Percentiles rank a stretch among this genome's conserved stretches.
phyloP scores from a whole-genome alignment of 2,329 filamentous ascomycete species.

The Cytospora chrysosperma region DNA sequence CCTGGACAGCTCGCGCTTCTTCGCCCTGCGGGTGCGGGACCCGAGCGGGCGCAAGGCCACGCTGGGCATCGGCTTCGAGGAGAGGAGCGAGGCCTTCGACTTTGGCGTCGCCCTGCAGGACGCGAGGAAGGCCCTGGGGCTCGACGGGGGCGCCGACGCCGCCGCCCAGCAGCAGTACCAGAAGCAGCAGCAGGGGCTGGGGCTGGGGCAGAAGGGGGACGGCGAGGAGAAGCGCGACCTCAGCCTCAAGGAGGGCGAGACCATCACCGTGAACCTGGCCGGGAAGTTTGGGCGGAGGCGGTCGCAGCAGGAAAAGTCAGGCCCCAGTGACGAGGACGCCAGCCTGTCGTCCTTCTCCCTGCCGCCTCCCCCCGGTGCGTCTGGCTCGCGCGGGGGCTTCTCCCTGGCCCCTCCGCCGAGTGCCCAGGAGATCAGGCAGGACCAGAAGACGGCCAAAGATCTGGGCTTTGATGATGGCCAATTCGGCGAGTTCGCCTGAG shows the following conservation, averaged over 20 bases:
- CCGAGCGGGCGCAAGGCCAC: constrained; percentile 73
- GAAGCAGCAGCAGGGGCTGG: no score
- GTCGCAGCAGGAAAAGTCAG: constrained; percentile 29
- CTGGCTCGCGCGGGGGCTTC: constrained; percentile 35
- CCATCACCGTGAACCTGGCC: constrained; percentile 77
- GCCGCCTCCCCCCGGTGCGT: constrained; percentile 62
- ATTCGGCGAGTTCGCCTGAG: constrained; percentile 75
- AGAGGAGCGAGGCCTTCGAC: constrained; percentile 82
- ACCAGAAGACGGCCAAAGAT: constrained; percentile 59
- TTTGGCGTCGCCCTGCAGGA: constrained; percentile 80
- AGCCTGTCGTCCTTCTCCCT: constrained; percentile 65
- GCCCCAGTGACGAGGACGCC: constrained; percentile 34
- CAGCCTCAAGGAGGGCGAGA: constrained; percentile 86
- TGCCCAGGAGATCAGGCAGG: constrained; percentile 59
- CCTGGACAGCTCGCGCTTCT: constrained; percentile 78
- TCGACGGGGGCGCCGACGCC: constrained; percentile 44
- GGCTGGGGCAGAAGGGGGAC: constrained; percentile 39
- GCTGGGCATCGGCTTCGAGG: constrained; percentile 83
- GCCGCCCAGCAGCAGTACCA: constrained; percentile 36
- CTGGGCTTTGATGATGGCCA: constrained; percentile 85
- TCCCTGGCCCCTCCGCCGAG: constrained; percentile 68
- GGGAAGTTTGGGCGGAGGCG: constrained; percentile 53
- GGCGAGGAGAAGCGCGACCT: constrained; percentile 68
- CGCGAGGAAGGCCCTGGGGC: constrained; percentile 66
- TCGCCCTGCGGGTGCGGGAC: constrained; percentile 77